A percentile compares a stretch with the other conserved stretches of the same genome.
Conservation (phyloP, 225 moss, liverwort and hornwort genomes). For the Polytrichum commune region DNA sequence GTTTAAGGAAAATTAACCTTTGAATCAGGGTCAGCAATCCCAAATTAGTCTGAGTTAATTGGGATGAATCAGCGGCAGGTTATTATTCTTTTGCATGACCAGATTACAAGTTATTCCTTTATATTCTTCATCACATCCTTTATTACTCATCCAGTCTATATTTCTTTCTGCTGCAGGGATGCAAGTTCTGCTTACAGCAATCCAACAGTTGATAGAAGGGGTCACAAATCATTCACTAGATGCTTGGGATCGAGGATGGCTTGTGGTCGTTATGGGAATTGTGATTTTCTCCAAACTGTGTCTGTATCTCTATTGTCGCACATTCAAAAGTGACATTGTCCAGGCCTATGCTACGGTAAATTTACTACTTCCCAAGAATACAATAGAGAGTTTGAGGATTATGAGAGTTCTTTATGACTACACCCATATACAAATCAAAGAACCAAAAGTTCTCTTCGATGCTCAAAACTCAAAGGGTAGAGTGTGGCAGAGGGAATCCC, state of each 20-base stretch:
- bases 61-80: too few species aligned
- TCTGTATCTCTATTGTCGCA: constrained; percentile 57
- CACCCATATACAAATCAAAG: background rate
- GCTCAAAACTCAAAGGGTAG: too few species aligned
- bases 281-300: constrained; percentile 51
- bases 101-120: too few species aligned
- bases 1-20: too few species aligned
- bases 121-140: too few species aligned
- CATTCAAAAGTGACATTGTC: constrained; percentile 60
- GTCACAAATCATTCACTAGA: constrained; percentile 14
- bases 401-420: too few species aligned
- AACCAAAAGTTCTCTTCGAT: background rate
- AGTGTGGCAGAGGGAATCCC: too few species aligned
- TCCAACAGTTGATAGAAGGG: constrained; percentile 39
- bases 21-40: too few species aligned
- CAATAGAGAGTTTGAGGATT: too few species aligned
- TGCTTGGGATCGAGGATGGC: constrained; percentile 34
- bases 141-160: too few species aligned
- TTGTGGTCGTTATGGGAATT: constrained; percentile 54
- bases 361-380: background rate
- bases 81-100: too few species aligned
- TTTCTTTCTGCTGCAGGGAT: constrained; percentile 9
- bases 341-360: constrained; percentile 51
- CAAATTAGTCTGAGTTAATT: too few species aligned
- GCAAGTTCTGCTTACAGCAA: constrained; percentile 35